Conservation (phyloP, 106 monocot genomes). For the Dactylorhiza incarnata region DNA sequence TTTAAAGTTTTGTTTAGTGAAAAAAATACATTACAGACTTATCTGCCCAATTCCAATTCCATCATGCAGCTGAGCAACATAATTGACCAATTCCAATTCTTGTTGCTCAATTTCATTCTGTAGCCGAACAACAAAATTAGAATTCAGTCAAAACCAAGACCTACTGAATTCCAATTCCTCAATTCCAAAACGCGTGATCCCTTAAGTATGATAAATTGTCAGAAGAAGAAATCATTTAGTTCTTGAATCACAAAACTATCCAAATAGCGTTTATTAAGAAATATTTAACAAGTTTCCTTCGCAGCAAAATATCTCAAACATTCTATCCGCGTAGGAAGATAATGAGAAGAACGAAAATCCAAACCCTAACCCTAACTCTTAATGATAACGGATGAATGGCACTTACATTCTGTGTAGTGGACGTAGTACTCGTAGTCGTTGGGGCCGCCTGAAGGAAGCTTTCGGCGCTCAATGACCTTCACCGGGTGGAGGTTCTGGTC, state of each 20-base stretch:
- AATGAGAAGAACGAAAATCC: neutral
- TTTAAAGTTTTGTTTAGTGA: no score
- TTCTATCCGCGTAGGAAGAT: no score
- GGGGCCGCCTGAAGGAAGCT: constrained; percentile 12
- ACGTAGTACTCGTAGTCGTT: constrained; percentile 89
- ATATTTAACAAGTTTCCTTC: neutral
- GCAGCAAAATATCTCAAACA: neutral
- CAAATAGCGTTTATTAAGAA: neutral
- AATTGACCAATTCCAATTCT: no score
- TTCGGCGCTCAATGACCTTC: constrained; percentile 92
- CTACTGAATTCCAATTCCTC: no score
- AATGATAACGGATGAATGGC: neutral
- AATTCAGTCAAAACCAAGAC: no score
- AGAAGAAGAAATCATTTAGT: neutral
- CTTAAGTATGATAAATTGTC: neutral
- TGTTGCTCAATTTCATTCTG: no score
- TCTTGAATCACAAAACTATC: neutral
- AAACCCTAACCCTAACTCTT: constrained; percentile 27
- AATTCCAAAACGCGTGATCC: no score
- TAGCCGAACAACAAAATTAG: no score
- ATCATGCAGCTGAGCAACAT: no score
- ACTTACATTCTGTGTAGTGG: constrained; percentile 94
- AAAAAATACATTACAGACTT: no score
- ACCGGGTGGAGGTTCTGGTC: constrained; percentile 93
- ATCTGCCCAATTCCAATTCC: no score